phyloP scores from a whole-genome alignment of 1,284 basidiomycete genomes.

The Coniophora puteana region DNA sequence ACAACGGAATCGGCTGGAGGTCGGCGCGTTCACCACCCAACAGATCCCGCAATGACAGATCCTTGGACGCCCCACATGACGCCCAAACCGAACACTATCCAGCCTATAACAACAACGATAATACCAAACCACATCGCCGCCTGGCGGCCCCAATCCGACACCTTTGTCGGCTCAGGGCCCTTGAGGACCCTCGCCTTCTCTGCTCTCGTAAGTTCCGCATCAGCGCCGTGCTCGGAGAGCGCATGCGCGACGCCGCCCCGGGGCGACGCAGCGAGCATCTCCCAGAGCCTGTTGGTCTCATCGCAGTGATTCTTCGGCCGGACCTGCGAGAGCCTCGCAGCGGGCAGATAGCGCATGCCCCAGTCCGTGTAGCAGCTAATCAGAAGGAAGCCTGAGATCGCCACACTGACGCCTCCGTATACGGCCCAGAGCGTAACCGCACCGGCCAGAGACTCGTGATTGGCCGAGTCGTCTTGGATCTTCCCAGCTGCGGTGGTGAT shows the following conservation, averaged over 20 bases:
- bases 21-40: slow-evolving; percentile 31
- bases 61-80: slow-evolving; percentile 43
- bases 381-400: slow-evolving; percentile 35
- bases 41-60: slow-evolving; percentile 33
- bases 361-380: slow-evolving; percentile 25
- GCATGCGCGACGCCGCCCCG: background rate
- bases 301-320: slow-evolving; percentile 26
- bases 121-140: slow-evolving; percentile 26
- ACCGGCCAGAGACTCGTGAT: slow-evolving; percentile 35
- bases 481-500: slow-evolving; percentile 41
- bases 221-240: background rate
- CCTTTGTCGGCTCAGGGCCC: background rate
- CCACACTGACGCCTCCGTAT: slow-evolving; percentile 37
- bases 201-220: background rate
- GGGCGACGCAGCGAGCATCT: slow-evolving; percentile 1
- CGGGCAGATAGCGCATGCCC: slow-evolving; percentile 28
- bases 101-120: slow-evolving; percentile 36
- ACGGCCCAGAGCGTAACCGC: slow-evolving; percentile 41
- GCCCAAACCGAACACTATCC: slow-evolving; percentile 42
- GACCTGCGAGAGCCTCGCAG: slow-evolving; percentile 38
- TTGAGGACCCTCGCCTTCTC: slow-evolving; percentile 6
- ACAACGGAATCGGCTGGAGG: too few species aligned
- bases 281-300: slow-evolving; percentile 31
- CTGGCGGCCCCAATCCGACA: slow-evolving; percentile 11
- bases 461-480: slow-evolving; percentile 36